Percentiles rank a stretch among this genome's conserved stretches.
phyloP scores from a whole-genome alignment of 2,329 filamentous ascomycete species.

The Shiraia bambusicola region DNA sequence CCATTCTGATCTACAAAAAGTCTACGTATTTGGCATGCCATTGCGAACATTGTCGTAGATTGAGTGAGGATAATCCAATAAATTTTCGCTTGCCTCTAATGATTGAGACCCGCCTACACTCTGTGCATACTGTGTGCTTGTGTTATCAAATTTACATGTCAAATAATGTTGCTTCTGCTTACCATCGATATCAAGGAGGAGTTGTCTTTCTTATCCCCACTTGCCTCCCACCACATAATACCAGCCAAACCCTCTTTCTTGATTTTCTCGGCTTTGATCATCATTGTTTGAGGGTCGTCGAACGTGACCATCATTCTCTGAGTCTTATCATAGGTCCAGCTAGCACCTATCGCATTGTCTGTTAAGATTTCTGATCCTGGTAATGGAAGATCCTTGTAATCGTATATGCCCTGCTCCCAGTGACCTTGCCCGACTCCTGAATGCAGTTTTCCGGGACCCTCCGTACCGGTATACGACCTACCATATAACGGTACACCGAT shows the following conservation, averaged over 20 bases:
- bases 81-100: no score
- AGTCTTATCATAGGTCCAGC: conserved; percentile 71
- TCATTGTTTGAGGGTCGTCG: conserved; percentile 66
- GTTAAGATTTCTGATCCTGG: conserved; percentile 63
- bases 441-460: conserved; percentile 70
- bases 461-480: conserved; percentile 76
- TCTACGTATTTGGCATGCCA: no score
- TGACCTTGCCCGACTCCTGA: conserved; percentile 73
- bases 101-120: no score
- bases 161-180: no score
- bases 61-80: no score
- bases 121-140: no score
- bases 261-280: conserved; percentile 72
- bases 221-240: conserved; percentile 97
- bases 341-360: conserved; percentile 67
- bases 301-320: conserved; percentile 74
- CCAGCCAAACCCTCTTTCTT: conserved; percentile 69
- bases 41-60: no score
- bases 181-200: no score
- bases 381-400: conserved; percentile 82
- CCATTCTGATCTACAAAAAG: no score
- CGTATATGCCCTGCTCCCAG: conserved; percentile 77
- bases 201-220: no score
- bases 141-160: no score
- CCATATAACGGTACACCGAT: conserved; percentile 93